Evolutionary conservation across 371 early-diverging fungal genomes (phyloP).

Genomic region (Choanephora cucurbitarum): DNA sequence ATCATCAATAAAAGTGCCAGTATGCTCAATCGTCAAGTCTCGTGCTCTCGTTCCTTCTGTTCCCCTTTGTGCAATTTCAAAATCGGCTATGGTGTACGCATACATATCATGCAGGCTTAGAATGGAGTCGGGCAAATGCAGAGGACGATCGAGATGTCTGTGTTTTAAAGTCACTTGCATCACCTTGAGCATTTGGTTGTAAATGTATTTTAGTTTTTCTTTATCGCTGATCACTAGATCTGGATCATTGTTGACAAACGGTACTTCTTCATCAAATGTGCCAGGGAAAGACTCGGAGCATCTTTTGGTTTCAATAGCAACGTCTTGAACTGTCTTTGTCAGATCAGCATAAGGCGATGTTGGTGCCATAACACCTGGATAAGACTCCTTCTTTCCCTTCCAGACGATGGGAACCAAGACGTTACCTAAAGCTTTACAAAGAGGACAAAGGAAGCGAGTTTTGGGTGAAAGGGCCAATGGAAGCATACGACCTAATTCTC

Average conservation of each 20-base stretch:
- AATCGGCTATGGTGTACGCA: conserved; percentile 66
- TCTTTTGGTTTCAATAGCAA: conserved; percentile 9
- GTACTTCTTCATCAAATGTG: conserved; percentile 16
- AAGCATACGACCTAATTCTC: conserved; percentile 36
- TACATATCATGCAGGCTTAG: conserved; percentile 44
- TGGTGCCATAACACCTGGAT: conserved; percentile 52
- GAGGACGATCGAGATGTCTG: neutral
- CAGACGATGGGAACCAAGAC: conserved; percentile 71
- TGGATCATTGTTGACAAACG: conserved; percentile 24
- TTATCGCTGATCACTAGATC: conserved; percentile 24
- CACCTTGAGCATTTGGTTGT: conserved; percentile 29
- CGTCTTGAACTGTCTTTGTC: conserved; percentile 15
- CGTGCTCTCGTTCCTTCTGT: conserved; percentile 28
- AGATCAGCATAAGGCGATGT: conserved; percentile 26
- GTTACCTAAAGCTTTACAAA: conserved; percentile 95
- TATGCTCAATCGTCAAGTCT: conserved; percentile 44
- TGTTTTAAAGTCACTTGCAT: conserved; percentile 10
- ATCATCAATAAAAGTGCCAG: conserved; percentile 63
- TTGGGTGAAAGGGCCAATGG: conserved; percentile 12
- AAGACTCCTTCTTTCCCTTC: conserved; percentile 65
- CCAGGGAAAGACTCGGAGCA: conserved; percentile 24
- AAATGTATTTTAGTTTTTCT: conserved; percentile 27
- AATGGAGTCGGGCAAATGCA: conserved; percentile 21
- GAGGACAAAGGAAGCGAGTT: conserved; percentile 89
- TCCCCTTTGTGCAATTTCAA: conserved; percentile 72